Conservation (phyloP, 345 rosid species). For the Syzygium oleosum region DNA sequence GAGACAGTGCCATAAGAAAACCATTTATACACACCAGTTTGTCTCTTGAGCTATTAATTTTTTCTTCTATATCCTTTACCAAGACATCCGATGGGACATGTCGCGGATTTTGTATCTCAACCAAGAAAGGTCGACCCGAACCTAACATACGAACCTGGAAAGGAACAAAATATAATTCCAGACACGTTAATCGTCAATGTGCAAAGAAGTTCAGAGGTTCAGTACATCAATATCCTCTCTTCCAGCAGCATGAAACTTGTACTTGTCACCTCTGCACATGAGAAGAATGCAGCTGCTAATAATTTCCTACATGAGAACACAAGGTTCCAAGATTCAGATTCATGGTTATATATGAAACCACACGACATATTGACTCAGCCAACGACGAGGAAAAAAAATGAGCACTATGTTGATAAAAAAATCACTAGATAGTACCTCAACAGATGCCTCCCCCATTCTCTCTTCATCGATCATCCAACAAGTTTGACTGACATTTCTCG, state of each 20-base stretch:
- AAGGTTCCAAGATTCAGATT: constrained; percentile 2
- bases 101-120: constrained; percentile 87
- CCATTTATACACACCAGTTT: constrained; percentile 46
- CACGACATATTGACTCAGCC: neutral
- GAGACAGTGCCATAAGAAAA: neutral
- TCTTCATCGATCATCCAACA: constrained; percentile 96
- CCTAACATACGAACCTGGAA: constrained; percentile 97
- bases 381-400: neutral
- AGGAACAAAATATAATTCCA: neutral
- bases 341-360: neutral
- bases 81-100: constrained; percentile 50
- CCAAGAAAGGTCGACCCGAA: constrained; percentile 94
- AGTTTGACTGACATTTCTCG: constrained; percentile 93
- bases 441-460: constrained; percentile 93
- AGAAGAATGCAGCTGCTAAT: constrained; percentile 77
- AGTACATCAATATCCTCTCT: constrained; percentile 97
- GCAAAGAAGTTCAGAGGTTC: neutral
- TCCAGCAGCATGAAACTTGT: constrained; percentile 99
- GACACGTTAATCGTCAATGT: neutral
- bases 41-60: constrained; percentile 50
- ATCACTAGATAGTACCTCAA: constrained; percentile 52
- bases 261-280: constrained; percentile 59
- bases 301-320: constrained; percentile 46
- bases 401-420: neutral
- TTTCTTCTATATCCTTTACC: constrained; percentile 54